Conservation (phyloP, 106 monocot genomes). For the Platanthera guangdongensis region DNA sequence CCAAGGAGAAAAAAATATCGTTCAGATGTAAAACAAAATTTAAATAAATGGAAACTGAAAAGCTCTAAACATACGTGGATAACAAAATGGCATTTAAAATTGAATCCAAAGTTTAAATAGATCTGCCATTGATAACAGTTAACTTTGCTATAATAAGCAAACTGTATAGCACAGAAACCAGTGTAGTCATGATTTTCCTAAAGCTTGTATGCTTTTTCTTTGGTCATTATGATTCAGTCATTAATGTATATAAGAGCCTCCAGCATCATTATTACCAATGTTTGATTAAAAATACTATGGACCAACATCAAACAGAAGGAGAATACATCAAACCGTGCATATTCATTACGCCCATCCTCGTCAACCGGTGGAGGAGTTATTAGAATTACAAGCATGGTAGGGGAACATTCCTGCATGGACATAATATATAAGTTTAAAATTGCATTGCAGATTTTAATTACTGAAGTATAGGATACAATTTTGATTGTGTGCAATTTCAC, state of each 20-base stretch:
- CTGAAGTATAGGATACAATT: too few relatives aligned
- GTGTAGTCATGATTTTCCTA: neutral
- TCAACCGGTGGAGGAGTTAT: conserved; percentile 93
- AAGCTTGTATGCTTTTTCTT: neutral
- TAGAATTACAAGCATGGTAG: conserved; percentile 55
- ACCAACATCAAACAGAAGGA: neutral
- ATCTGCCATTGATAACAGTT: too few relatives aligned
- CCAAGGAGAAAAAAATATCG: neutral
- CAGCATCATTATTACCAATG: neutral
- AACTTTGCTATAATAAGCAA: neutral
- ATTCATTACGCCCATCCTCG: conserved; percentile 76
- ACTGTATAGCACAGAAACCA: neutral
- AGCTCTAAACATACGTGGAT: neutral
- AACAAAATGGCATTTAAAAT: neutral
- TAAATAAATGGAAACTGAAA: neutral
- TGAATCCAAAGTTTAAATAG: neutral
- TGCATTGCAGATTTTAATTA: too few relatives aligned
- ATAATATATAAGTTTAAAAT: conserved; percentile 2
- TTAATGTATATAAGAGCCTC: neutral
- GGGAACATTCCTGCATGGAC: conserved; percentile 46
- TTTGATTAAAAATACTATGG: neutral
- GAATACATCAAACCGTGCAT: conserved; percentile 50
- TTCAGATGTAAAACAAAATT: neutral
- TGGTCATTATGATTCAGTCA: neutral
- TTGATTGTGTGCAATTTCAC: too few relatives aligned